Percentiles rank a stretch among this genome's conserved stretches.
Evolutionary conservation across 2,329 filamentous ascomycete species (phyloP).

Genomic region (Triangularia verruculosa): DNA sequence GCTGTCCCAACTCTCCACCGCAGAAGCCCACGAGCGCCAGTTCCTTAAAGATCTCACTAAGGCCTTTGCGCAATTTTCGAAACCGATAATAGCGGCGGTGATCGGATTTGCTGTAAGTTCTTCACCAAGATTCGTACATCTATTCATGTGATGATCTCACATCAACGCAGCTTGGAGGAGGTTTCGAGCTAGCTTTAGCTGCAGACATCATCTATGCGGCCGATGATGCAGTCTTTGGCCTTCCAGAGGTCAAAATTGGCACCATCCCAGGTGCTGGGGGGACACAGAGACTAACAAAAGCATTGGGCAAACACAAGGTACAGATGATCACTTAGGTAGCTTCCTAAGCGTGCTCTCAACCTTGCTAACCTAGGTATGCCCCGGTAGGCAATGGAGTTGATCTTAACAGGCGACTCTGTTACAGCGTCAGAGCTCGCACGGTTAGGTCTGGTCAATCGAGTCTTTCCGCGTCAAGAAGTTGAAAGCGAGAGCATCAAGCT

Average conservation of each 20-base stretch:
- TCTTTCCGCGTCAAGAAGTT: slow-evolving; percentile 35
- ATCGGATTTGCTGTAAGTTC: slow-evolving; percentile 48
- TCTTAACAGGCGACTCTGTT: slow-evolving; percentile 23
- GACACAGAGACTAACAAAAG: slow-evolving; percentile 34
- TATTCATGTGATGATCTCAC: neutral
- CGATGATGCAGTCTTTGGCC: slow-evolving; percentile 30
- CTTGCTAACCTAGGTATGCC: too few species aligned
- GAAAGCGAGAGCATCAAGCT: slow-evolving; percentile 38
- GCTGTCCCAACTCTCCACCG: slow-evolving; percentile 31
- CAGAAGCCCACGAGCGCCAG: slow-evolving; percentile 28
- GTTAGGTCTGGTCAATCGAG: slow-evolving; percentile 26
- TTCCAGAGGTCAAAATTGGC: slow-evolving; percentile 34
- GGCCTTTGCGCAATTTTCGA: slow-evolving; percentile 38
- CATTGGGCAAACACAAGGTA: slow-evolving; percentile 33
- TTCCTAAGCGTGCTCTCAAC: neutral
- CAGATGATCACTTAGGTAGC: neutral
- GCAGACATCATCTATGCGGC: slow-evolving; percentile 38
- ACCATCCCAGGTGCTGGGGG: slow-evolving; percentile 33
- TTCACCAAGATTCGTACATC: neutral
- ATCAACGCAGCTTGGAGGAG: slow-evolving; percentile 52
- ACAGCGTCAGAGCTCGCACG: slow-evolving; percentile 21
- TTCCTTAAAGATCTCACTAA: slow-evolving; percentile 40
- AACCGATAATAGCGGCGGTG: slow-evolving; percentile 49
- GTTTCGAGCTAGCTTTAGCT: slow-evolving; percentile 49
- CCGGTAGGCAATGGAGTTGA: slow-evolving; percentile 28